Evolutionary conservation across 2,329 filamentous ascomycete species (phyloP).

Genomic region (Beauveria scarabaeidicola): DNA sequence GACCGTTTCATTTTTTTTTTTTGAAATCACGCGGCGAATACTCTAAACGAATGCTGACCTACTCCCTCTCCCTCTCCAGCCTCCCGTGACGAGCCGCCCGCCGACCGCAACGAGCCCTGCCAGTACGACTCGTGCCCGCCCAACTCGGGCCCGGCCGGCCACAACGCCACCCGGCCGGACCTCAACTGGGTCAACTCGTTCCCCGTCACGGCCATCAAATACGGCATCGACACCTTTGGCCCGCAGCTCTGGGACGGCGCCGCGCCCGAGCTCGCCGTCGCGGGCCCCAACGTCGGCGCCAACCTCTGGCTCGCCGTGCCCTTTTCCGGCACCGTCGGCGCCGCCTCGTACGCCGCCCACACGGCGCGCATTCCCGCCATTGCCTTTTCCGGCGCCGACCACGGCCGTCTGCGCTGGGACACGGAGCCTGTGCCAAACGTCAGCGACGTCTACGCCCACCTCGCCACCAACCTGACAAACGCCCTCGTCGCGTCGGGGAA

Average conservation of each 20-base stretch:
- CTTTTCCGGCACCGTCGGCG: slow-evolving; percentile 61
- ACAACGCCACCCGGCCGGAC: slow-evolving; percentile 46
- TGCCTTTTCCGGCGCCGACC: slow-evolving; percentile 53
- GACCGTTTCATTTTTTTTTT: too few relatives aligned
- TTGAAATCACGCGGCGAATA: neutral
- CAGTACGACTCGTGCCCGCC: slow-evolving; percentile 53
- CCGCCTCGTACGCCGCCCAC: slow-evolving; percentile 48
- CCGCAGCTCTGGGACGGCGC: slow-evolving; percentile 43
- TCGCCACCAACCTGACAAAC: slow-evolving; percentile 50
- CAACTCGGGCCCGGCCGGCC: slow-evolving; percentile 46
- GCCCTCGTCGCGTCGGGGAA: slow-evolving; percentile 45
- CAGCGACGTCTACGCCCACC: slow-evolving; percentile 53
- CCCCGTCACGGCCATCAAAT: slow-evolving; percentile 49
- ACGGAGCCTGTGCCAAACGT: slow-evolving; percentile 41
- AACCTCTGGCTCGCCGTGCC: slow-evolving; percentile 49
- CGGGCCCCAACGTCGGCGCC: slow-evolving; percentile 52
- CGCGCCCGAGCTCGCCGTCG: slow-evolving; percentile 53
- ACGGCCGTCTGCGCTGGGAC: slow-evolving; percentile 45
- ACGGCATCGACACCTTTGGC: slow-evolving; percentile 50
- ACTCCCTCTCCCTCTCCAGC: slow-evolving; percentile 29
- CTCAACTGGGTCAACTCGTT: slow-evolving; percentile 67
- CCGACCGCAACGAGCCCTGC: slow-evolving; percentile 41
- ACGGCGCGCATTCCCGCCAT: slow-evolving; percentile 53
- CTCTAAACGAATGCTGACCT: neutral
- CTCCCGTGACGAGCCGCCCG: slow-evolving; percentile 39